These are phyloP conservation scores for Avena eriantha DNA, from an alignment of 176 grass and related monocot genomes.

Conservation along the genomic window DNA sequence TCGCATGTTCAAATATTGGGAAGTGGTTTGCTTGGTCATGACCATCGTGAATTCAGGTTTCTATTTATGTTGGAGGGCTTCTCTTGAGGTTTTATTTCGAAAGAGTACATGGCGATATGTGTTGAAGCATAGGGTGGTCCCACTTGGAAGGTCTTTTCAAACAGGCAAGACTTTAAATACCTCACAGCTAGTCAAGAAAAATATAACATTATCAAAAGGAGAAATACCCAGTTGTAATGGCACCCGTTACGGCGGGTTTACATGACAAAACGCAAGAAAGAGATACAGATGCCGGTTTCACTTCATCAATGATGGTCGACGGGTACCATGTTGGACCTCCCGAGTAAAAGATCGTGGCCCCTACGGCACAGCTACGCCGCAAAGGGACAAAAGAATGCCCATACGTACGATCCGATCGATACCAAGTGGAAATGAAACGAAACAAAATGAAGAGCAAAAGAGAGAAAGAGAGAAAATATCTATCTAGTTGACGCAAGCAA, in stretches of 20 bases:
- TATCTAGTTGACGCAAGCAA: background rate
- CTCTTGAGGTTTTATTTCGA: no score
- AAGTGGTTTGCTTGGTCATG: no score
- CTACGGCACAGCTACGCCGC: background rate
- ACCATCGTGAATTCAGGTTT: no score
- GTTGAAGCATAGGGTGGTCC: no score
- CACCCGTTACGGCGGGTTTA: background rate
- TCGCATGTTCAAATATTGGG: no score
- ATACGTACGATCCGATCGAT: background rate
- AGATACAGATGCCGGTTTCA: background rate
- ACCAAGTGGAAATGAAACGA: background rate
- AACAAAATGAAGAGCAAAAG: background rate
- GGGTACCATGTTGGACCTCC: background rate
- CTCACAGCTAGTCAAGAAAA: background rate
- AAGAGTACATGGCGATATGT: no score
- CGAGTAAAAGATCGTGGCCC: slow-evolving; percentile 14
- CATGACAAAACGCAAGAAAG: background rate
- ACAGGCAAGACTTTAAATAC: no score
- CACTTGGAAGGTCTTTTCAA: no score
- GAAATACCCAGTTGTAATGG: background rate
- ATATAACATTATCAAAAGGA: background rate
- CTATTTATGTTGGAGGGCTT: no score
- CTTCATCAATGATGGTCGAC: background rate
- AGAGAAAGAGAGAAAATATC: background rate
- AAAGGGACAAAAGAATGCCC: background rate